These are phyloP conservation scores for Zasmidium angulare DNA, from an alignment of 2,329 filamentous ascomycete genomes.

Conservation along the genomic window DNA sequence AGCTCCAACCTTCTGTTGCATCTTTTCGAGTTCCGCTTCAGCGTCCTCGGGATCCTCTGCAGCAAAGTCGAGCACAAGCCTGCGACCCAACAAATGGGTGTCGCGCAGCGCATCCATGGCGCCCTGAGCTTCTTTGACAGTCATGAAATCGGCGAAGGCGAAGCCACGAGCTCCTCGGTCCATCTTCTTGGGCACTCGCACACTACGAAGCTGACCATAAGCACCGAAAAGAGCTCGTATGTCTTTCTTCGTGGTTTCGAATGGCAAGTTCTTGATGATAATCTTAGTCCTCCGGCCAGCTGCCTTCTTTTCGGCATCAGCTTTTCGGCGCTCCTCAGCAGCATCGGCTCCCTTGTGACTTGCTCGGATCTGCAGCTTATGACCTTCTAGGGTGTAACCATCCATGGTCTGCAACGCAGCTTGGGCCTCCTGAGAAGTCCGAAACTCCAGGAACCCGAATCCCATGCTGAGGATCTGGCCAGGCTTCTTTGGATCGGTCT, in stretches of 20 bases:
- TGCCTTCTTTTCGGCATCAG: conserved; percentile 79
- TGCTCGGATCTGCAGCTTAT: conserved; percentile 79
- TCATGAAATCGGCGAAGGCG: conserved; percentile 95
- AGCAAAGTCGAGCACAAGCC: conserved; percentile 87
- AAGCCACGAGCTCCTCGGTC: conserved; percentile 86
- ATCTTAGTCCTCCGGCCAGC: conserved; percentile 82
- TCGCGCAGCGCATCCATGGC: conserved; percentile 88
- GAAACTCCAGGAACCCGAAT: conserved; percentile 92
- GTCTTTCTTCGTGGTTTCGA: conserved; percentile 92
- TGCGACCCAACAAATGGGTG: conserved; percentile 88
- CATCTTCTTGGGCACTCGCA: conserved; percentile 94
- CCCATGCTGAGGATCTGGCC: conserved; percentile 93
- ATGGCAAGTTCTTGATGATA: conserved; percentile 96
- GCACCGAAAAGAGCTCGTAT: conserved; percentile 79
- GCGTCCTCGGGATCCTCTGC: conserved; percentile 85
- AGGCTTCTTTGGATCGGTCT: conserved; percentile 85
- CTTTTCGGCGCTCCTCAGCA: conserved; percentile 78
- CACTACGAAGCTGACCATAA: conserved; percentile 88
- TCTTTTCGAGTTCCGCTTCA: conserved; percentile 93
- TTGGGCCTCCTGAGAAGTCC: conserved; percentile 71
- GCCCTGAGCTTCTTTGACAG: conserved; percentile 82
- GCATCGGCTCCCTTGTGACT: conserved; percentile 87
- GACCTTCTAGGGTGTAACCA: conserved; percentile 80
- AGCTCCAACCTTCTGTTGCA: conserved; percentile 91
- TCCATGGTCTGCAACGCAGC: conserved; percentile 84